Base-by-base conservation (phyloP, 2,329 filamentous ascomycete species). In the Trichoderma lentiforme region DNA sequence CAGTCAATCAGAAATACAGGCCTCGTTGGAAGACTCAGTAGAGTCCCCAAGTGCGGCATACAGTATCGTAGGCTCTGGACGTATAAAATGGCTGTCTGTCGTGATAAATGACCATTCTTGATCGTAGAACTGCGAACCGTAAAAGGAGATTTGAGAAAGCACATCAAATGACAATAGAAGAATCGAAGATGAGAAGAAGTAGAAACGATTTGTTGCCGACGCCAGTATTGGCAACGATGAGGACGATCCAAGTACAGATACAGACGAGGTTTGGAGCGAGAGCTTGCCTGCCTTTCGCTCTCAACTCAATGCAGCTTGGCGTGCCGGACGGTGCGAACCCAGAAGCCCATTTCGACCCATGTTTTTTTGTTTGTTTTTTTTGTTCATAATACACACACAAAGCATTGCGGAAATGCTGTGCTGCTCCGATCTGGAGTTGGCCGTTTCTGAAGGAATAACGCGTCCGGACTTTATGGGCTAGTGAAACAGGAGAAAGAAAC, bases 331-430 rank as follows among this genome's bases (percentile, higher is more conserved):
- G 34, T 34, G 28, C 21, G 28, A 71, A 24, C 11, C 8, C 15
- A n/a, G n/a, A 43, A 43, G 43, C 21, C 64, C 51, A 63, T 63
- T 68, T 64, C 73, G 73, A 75, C 72, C 74, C 75, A 4, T 26
- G 36, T 73, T 77, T n/a, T 30, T 32, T 60, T 34, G 18, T 58
- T 8, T 60, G 21, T 60, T 6, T 28, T 43, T 74, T 77, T 78
- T 73, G 73, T 73, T 56, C 74, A 70, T 80, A 80, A 74, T 81
- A 75, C 82, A 82, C 81, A 81, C 78, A 78, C 79, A 77, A 73
- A 77, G 76, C 76, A 77, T 71, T 43, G 11, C 26, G 51, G n/a
- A 70, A 75, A 73, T 77, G 76, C 76, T 74, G 78, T 80, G 79
- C 74, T 73, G 74, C 73, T 78, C 72, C 71, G 61, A 75, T 74